Percentiles rank a stretch among this genome's conserved stretches.
phyloP scores from a whole-genome alignment of 2,329 filamentous ascomycete genomes.

The Cladobotryum mycophilum region DNA sequence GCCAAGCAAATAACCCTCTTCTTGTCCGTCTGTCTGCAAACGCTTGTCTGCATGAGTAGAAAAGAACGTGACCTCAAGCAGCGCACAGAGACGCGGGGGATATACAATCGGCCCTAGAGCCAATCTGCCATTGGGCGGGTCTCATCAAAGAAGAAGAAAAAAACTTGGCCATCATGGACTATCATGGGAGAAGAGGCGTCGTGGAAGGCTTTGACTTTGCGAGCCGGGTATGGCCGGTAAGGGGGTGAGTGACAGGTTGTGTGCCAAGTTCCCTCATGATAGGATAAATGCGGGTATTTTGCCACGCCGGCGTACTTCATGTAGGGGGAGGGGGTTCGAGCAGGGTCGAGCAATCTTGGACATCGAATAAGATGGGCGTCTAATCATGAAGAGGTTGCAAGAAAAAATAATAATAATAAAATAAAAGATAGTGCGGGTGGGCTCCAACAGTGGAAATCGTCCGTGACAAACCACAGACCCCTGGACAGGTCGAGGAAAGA shows the following conservation, averaged over 20 bases:
- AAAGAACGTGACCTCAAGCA: slow-evolving; percentile 1
- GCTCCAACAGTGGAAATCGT: too few relatives aligned
- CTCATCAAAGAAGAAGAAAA: too few relatives aligned
- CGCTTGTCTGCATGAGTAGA: not conserved
- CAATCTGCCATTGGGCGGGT: not conserved
- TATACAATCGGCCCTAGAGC: not conserved
- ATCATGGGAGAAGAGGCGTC: too few relatives aligned
- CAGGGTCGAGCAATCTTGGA: not conserved
- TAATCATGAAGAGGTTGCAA: not conserved
- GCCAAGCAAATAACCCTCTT: not conserved
- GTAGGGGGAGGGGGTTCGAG: not conserved
- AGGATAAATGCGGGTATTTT: too few relatives aligned
- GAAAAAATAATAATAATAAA: too few relatives aligned
- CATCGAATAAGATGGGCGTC: not conserved
- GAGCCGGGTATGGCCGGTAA: not conserved
- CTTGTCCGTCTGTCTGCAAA: not conserved
- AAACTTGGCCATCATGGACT: too few relatives aligned
- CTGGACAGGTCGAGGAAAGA: not conserved
- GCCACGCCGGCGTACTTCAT: not conserved
- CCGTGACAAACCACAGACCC: not conserved
- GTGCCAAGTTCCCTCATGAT: not conserved
- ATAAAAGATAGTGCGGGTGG: too few relatives aligned
- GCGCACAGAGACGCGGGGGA: not conserved
- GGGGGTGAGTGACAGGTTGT: not conserved
- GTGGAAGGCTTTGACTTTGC: not conserved